These are phyloP conservation scores for Phytophthora fragariaefolia DNA, from an alignment of 352 stramenopile genomes.

Conservation along the genomic window DNA sequence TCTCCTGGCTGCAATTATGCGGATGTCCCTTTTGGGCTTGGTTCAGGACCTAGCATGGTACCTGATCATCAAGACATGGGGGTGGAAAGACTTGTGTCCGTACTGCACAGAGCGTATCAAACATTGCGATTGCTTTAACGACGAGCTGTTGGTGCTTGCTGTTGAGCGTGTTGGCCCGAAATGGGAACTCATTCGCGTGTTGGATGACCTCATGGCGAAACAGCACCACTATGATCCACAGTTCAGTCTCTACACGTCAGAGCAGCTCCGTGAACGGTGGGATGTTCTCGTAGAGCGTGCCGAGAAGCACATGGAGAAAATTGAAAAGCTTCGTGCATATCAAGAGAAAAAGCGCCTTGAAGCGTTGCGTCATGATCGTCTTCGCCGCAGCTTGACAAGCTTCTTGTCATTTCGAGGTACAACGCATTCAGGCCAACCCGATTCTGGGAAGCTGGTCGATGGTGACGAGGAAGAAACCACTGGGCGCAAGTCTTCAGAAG, in stretches of 20 bases:
- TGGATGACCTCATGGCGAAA: constrained; percentile 59
- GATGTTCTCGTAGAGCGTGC: constrained; percentile 58
- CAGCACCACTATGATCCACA: constrained; percentile 51
- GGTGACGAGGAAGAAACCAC: constrained; percentile 10
- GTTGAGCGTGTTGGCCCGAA: constrained; percentile 68
- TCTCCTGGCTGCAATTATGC: constrained; percentile 56
- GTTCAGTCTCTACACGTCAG: constrained; percentile 59
- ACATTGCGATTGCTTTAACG: constrained; percentile 77
- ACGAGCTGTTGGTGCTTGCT: constrained; percentile 64
- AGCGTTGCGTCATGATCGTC: constrained; percentile 35
- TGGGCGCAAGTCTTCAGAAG: constrained; percentile 25
- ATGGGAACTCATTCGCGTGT: constrained; percentile 67
- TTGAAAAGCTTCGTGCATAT: constrained; percentile 64
- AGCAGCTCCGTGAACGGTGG: constrained; percentile 69
- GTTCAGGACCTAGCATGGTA: constrained; percentile 65
- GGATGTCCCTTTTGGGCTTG: constrained; percentile 61
- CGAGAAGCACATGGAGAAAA: constrained; percentile 60
- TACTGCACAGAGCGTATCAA: constrained; percentile 69
- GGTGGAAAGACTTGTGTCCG: constrained; percentile 67
- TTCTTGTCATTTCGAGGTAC: constrained; percentile 39
- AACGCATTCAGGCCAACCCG: constrained; percentile 6
- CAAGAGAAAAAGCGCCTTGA: constrained; percentile 58
- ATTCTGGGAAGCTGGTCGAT: constrained; percentile 15
- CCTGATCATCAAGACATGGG: constrained; percentile 58
- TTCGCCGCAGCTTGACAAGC: constrained; percentile 44